These are phyloP conservation scores for Alternaria longipes DNA, from an alignment of 2,329 filamentous ascomycete species.

Conservation along the genomic window DNA sequence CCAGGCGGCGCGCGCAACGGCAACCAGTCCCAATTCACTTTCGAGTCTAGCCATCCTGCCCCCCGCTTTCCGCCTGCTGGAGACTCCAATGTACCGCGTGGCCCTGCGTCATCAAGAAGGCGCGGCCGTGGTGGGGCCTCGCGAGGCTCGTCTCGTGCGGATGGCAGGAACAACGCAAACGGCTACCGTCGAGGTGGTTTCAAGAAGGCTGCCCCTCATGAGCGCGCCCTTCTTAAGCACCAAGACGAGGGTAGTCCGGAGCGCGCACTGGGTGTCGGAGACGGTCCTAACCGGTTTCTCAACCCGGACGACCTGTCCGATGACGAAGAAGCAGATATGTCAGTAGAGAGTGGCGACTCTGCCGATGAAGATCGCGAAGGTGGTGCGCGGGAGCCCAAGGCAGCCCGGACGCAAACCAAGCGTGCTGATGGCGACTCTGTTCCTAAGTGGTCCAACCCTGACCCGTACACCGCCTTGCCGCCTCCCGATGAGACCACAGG, in stretches of 20 bases:
- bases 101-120: conserved; percentile 20
- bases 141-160: conserved; percentile 23
- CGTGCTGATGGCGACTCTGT: conserved; percentile 46
- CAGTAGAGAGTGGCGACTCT: conserved; percentile 37
- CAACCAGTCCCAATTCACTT: conserved; percentile 45
- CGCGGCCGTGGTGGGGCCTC: conserved; percentile 30
- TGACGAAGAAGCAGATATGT: conserved; percentile 48
- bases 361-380: conserved; percentile 24
- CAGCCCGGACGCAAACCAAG: conserved; percentile 26
- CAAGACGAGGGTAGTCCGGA: conserved; percentile 56
- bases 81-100: conserved; percentile 31
- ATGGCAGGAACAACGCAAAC: conserved; percentile 31
- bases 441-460: conserved; percentile 94
- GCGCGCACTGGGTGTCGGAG: conserved; percentile 55
- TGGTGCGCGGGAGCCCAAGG: conserved; percentile 35
- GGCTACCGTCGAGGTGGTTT: conserved; percentile 28
- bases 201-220: conserved; percentile 50
- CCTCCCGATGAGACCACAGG: conserved; percentile 74
- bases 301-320: conserved; percentile 53
- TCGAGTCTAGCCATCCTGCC: conserved; percentile 38
- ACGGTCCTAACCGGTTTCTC: conserved; percentile 53
- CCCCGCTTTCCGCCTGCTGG: conserved; percentile 43
- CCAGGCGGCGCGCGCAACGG: conserved; percentile 27
- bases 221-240: conserved; percentile 56
- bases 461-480: conserved; percentile 89